Evolutionary conservation across 345 rosid genomes (phyloP), one percentile per base, ranked within the genome.

Genomic region (Lenwebbia sp.): DNA sequence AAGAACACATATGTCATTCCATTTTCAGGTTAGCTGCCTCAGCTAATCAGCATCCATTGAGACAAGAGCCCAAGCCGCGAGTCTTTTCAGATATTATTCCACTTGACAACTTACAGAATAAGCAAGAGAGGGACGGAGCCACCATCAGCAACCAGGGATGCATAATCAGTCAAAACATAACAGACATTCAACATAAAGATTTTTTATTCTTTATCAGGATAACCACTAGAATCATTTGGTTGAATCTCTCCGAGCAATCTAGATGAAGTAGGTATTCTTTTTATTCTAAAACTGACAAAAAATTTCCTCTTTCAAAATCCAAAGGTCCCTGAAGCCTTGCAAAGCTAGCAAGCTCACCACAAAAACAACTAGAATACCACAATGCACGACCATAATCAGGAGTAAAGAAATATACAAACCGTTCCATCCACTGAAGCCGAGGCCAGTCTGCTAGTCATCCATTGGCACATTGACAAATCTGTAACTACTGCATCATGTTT

Each of bases 401-500:
- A 52, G n/a, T 41, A 78, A 33, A 41, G 81, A 81, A 17, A 49
- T 83, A 53, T 85, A 86, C 96, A 78, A 65, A 95, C 96, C 90
- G 91, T 89, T 88, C 98, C 98, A 91, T 95, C 98, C 51, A 86
- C 82, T 13, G 98, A 94, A 91, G 98, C 95, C 83, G 98, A 95
- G 88, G 92, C 96, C 87, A 94, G 89, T 76, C 95, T 93, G 84
- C 93, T 92, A 22, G 92, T 92, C 94, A 95, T 89, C 97, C 96
- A 93, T 84, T 93, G 96, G 88, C 94, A 95, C 97, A 95, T 95
- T 55, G 96, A 93, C 70, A 95, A 86, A 85, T 91, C 95, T 10
- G 96, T 95, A 23, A 95, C 91, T 85, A 91, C 92, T 19, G 88
- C 94, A 57, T 95, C 96, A 91, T 95, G 98, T 90, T 90, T 92